Base-by-base conservation (phyloP, 2,329 filamentous ascomycete genomes). In the Fusarium musae region DNA sequence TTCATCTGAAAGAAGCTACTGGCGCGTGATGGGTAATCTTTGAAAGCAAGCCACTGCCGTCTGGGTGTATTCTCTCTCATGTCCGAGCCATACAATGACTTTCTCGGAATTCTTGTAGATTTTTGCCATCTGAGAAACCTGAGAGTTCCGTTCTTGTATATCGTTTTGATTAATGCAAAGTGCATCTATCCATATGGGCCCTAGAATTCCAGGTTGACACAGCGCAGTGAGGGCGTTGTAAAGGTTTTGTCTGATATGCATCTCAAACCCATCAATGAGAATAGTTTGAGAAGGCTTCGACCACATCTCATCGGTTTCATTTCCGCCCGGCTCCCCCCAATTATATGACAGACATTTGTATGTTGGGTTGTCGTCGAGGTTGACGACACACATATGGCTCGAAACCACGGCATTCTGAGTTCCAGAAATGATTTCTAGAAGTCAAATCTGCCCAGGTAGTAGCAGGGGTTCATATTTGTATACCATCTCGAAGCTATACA, bases 281-380 rank as follows among this genome's bases (percentile, higher is more conserved):
- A 62, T 32, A 4, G 11, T 32, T 13, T 32, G 39, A 26, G 50
- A 37, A 15, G 59, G 26, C 12, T 39, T 21, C 16, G 50, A 57
- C 59, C 59, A 62, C 9, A 1, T 13, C 21, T 62, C 39, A 15
- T 36, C 28, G 12, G 32, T 26, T 21, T 10, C 50, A 8, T 62
- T 32, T 10, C 49, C 50, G 4, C 40, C 32, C 4, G 50, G 59
- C 8, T 56, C 50, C 21, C 50, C 37, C 59, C 59, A 57, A 30
- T 50, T 62, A 21, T 58, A 57, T 12, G 59, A 58, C 15, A 62
- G 40, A n/a, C 50, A 62, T 62, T 44, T 46, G 39, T 62, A 62
- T 6, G 40, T 17, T 37, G 40, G 39, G 11, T 36, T 44, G 3
- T 39, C 39, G 16, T 39, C 26, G 4, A 62, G 50, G 5, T 58